Evolutionary conservation across 2,329 filamentous ascomycete species (phyloP).

Genomic region (Stemphylium vesicarium): DNA sequence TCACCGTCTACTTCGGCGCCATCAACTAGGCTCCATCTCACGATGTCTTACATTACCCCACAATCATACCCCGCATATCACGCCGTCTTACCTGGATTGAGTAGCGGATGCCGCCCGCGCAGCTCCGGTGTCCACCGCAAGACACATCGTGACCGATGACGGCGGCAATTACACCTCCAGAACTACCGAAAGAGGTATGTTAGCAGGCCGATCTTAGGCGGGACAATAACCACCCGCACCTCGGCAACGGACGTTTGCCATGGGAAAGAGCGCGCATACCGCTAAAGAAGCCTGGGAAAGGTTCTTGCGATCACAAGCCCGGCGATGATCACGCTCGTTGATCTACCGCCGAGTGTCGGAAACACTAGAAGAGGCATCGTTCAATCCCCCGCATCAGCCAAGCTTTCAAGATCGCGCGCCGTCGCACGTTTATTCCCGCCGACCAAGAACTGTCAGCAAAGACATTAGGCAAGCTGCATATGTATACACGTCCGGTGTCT

Average conservation of each 20-base stretch:
- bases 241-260: constrained; percentile 1
- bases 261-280: neutral
- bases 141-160: neutral
- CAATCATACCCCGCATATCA: neutral
- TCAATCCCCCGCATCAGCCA: constrained; percentile 8
- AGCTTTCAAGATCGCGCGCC: constrained; percentile 11
- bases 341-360: constrained; percentile 1
- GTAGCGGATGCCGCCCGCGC: neutral
- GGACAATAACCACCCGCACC: neutral
- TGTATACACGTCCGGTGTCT: constrained; percentile 1
- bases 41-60: neutral
- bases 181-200: neutral
- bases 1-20: neutral
- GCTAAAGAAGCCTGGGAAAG: constrained; percentile 1
- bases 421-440: constrained; percentile 10
- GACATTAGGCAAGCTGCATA: constrained; percentile 8
- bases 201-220: neutral
- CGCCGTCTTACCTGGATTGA: neutral
- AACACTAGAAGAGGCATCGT: constrained; percentile 5
- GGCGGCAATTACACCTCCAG: neutral
- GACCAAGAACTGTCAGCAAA: neutral
- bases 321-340: constrained; percentile 5
- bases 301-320: constrained; percentile 8
- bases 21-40: neutral
- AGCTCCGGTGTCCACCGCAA: neutral